phyloP scores from a whole-genome alignment of 441 rosid genomes.

The Pelargonium cotyledonis region DNA sequence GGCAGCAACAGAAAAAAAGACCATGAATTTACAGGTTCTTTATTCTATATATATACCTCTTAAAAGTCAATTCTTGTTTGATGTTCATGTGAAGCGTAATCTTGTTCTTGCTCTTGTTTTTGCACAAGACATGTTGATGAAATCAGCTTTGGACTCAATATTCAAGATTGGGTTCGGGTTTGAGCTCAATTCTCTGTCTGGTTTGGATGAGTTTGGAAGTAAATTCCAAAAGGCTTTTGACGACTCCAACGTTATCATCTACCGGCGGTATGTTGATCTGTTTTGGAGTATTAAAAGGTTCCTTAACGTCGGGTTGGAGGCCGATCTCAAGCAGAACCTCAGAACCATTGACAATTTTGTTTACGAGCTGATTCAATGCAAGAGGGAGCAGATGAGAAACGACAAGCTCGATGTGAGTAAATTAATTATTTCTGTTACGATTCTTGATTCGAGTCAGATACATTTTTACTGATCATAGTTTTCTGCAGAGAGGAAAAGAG shows the following conservation, averaged over 20 bases:
- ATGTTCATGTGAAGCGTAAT: background rate
- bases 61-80: background rate
- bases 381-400: conserved; percentile 30
- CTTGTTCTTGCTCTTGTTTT: too few relatives aligned
- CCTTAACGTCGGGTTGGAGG: conserved; percentile 36
- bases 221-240: conserved; percentile 34
- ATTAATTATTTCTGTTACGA: too few relatives aligned
- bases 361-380: conserved; percentile 25
- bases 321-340: conserved; percentile 29
- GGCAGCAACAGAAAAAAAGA: conserved; percentile 21
- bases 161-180: conserved; percentile 40
- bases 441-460: too few relatives aligned
- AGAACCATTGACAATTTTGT: conserved; percentile 28
- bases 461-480: too few relatives aligned
- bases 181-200: conserved; percentile 31
- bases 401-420: conserved; percentile 18
- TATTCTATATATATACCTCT: too few relatives aligned
- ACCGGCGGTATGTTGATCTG: conserved; percentile 29
- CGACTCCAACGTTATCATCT: conserved; percentile 28
- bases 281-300: conserved; percentile 33
- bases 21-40: conserved; percentile 27
- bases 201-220: conserved; percentile 23
- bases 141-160: conserved; percentile 31
- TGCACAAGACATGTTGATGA: conserved; percentile 35
- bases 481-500: conserved; percentile 27